phyloP scores from a whole-genome alignment of 495 filamentous ascomycete genomes.

The Penicillium crystallinum region DNA sequence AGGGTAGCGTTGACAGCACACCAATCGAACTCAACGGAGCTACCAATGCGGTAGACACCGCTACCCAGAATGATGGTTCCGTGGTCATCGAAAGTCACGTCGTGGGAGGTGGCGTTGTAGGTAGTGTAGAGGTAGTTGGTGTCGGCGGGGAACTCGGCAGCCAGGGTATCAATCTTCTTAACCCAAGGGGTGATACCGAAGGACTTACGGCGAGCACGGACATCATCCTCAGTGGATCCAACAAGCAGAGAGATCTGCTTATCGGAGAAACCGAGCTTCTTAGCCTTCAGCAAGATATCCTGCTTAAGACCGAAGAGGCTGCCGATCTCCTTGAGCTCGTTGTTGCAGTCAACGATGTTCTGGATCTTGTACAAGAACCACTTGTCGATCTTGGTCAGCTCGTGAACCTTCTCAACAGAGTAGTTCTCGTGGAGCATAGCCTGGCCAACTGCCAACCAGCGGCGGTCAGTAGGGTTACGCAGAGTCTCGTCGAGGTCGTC shows the following conservation, averaged over 20 bases:
- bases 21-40: constrained; percentile 98
- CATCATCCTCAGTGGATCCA: constrained; percentile 79
- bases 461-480: constrained; percentile 84
- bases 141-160: constrained; percentile 94
- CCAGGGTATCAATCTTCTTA: constrained; percentile 96
- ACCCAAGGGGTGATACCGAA: constrained; percentile 87
- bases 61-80: constrained; percentile 84
- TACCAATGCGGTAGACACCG: constrained; percentile 95
- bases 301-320: constrained; percentile 80
- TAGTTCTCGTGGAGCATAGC: constrained; percentile 97
- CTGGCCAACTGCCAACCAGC: constrained; percentile 96
- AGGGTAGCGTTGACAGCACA: constrained; percentile 92
- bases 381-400: constrained; percentile 96
- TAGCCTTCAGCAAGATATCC: constrained; percentile 81
- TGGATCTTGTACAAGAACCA: constrained; percentile 98
- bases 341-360: constrained; percentile 87
- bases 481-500: constrained; percentile 88
- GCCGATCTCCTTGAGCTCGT: constrained; percentile 81
- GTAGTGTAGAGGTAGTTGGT: constrained; percentile 98
- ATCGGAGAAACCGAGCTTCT: constrained; percentile 97
- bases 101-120: constrained; percentile 94
- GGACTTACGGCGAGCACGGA: constrained; percentile 75
- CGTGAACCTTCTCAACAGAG: constrained; percentile 82
- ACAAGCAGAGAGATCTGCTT: constrained; percentile 89
- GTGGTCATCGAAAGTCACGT: constrained; percentile 93